Percentiles rank a stretch among this genome's conserved stretches.
These are phyloP conservation scores for Ogataea ganodermae DNA, from an alignment of 805 yeast genomes.

Conservation along the genomic window DNA sequence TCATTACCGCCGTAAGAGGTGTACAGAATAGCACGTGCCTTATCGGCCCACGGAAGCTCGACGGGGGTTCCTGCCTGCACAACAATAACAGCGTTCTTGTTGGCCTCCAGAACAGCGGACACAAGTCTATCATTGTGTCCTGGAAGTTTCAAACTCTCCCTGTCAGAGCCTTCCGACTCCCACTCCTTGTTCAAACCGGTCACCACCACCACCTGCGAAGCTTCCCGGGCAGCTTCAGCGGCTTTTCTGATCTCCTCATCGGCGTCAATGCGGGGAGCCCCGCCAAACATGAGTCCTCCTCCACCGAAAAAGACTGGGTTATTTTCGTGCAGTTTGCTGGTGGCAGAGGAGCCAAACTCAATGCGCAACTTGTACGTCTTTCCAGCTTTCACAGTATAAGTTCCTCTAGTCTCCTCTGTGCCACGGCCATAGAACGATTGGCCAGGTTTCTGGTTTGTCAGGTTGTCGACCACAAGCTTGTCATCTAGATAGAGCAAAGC, in stretches of 20 bases:
- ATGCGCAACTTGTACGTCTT: constrained; percentile 45
- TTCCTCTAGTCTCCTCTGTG: constrained; percentile 49
- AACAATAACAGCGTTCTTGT: constrained; percentile 39
- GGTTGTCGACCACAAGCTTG: constrained; percentile 56
- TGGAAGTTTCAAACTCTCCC: constrained; percentile 40
- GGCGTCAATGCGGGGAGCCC: constrained; percentile 12
- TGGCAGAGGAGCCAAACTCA: constrained; percentile 53
- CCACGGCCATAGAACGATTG: constrained; percentile 55
- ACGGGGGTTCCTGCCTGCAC: constrained; percentile 46
- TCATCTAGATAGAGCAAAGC: constrained; percentile 56
- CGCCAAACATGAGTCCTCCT: constrained; percentile 26
- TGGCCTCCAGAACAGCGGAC: constrained; percentile 35
- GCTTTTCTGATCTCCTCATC: constrained; percentile 29
- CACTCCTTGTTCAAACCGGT: constrained; percentile 42
- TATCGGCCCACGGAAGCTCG: constrained; percentile 41
- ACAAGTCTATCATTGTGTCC: constrained; percentile 38
- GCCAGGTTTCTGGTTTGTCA: constrained; percentile 52
- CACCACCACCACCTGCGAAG: constrained; percentile 39
- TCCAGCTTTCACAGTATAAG: constrained; percentile 44
- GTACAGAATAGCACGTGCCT: constrained; percentile 36
- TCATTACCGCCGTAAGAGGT: constrained; percentile 45
- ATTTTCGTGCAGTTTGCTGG: constrained; percentile 24
- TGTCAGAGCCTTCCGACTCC: constrained; percentile 45
- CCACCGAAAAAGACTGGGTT: constrained; percentile 18
- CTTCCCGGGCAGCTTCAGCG: constrained; percentile 35